Percentiles rank a stretch among this genome's conserved stretches.
phyloP scores from a whole-genome alignment of 1,139 yeast genomes.

The Lodderomyces parapsilosis region DNA sequence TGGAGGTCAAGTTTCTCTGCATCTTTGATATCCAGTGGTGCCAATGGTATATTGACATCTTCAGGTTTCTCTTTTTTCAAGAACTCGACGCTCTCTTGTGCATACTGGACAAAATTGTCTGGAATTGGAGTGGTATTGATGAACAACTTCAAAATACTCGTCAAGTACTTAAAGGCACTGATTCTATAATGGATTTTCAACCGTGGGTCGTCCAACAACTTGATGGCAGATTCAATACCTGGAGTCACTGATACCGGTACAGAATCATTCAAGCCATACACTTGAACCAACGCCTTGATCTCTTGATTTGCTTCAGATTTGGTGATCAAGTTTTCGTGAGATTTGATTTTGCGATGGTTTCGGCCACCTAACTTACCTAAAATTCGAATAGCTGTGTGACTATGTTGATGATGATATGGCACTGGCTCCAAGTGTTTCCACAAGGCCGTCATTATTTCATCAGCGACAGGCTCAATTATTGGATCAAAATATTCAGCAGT shows the following conservation, averaged over 20 bases:
- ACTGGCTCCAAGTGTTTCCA: conserved; percentile 91
- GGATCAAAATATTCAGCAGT: conserved; percentile 98
- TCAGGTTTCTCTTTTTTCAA: conserved; percentile 45
- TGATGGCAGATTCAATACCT: conserved; percentile 74
- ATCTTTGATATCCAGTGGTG: conserved; percentile 46
- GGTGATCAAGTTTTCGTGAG: conserved; percentile 63
- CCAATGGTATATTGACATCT: conserved; percentile 31
- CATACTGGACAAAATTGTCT: conserved; percentile 45
- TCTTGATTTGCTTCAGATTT: conserved; percentile 65
- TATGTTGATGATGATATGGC: conserved; percentile 90
- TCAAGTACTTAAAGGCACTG: conserved; percentile 74
- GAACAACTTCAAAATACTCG: conserved; percentile 65
- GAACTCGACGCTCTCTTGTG: conserved; percentile 47
- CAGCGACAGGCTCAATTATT: conserved; percentile 90
- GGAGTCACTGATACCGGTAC: conserved; percentile 80
- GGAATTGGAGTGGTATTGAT: conserved; percentile 69
- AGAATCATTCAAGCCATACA: conserved; percentile 63
- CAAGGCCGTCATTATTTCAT: conserved; percentile 87
- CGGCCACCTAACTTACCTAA: conserved; percentile 96
- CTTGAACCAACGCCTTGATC: conserved; percentile 62
- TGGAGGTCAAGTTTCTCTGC: conserved; percentile 54
- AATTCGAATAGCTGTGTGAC: conserved; percentile 91
- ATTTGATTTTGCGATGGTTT: conserved; percentile 78
- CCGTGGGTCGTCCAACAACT: conserved; percentile 64
- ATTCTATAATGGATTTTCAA: conserved; percentile 65